Conservation (phyloP, 2,329 filamentous ascomycete species). For the Diaporthe humulicola region DNA sequence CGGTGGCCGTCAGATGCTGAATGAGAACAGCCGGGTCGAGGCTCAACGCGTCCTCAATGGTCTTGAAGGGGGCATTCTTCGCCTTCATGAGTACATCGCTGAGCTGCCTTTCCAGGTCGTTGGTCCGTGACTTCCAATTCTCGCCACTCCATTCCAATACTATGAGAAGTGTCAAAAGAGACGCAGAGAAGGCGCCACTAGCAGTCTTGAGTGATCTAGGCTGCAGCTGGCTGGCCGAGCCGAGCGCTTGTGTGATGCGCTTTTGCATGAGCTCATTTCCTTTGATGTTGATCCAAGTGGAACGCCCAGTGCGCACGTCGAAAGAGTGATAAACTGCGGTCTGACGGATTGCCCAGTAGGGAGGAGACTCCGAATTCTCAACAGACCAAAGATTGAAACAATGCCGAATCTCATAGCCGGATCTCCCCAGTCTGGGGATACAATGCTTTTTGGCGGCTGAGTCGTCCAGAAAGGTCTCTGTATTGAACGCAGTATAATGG, state of each 20-base stretch:
- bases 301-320: conserved; percentile 12
- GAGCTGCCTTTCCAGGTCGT: background rate
- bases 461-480: background rate
- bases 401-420: conserved; percentile 4
- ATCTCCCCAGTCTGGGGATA: conserved; percentile 8
- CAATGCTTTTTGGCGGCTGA: background rate
- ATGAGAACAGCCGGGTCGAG: background rate
- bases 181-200: background rate
- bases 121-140: background rate
- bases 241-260: background rate
- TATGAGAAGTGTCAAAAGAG: background rate
- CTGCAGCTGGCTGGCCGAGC: background rate
- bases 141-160: background rate
- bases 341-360: conserved; percentile 4
- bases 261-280: conserved; percentile 10
- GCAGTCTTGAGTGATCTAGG: background rate
- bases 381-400: conserved; percentile 21
- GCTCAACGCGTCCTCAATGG: background rate
- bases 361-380: background rate
- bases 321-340: conserved; percentile 26
- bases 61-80: background rate
- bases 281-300: conserved; percentile 17
- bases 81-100: background rate
- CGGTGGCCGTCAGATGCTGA: background rate
- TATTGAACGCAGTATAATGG: background rate